Base-by-base conservation (phyloP, 805 yeast species). In the Torulaspora indica region DNA sequence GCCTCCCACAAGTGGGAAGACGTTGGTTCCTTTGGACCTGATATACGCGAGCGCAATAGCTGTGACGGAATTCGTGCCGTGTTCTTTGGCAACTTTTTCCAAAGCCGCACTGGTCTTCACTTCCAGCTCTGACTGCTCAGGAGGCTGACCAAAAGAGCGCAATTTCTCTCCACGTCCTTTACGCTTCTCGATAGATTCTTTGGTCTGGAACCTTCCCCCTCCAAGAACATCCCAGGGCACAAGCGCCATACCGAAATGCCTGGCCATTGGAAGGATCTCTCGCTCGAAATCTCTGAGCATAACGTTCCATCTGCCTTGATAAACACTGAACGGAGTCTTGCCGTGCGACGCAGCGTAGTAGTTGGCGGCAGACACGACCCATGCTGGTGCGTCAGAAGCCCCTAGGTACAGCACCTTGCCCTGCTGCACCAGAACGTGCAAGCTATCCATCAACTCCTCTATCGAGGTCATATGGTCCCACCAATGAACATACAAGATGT, bases 191-290 rank as follows among this genome's bases (percentile, higher is more conserved):
- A 55, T 25, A 9, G 43, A 43, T 47, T 52, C 42, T 25, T 38
- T 41, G 6, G 50, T 52, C 40, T 52, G 47, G 47, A 56, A 56
- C 24, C 41, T 36, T 8, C 60, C 60, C 9, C 50, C 46, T 7
- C 60, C 60, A 14, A 55, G 33, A 5, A 47, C 52, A 31, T 45
- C 60, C 58, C 59, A 55, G 7, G 60, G 60, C 2, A 43, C 53
- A 3, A 55, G 43, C 5, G 56, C 59, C 59, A 55, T 55, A 4
- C 60, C 60, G 33, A 46, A 49, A 32, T 42, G 46, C 17, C 47
- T 42, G 9, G 50, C 52, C 60, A 55, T 55, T 8, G 60, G 60
- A 9, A 55, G 42, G 22, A 55, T 56, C 6, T 56, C 60, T 12
- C 60, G 49, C 37, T 55, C 60, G 37, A 55, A 51, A 38, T 53